Conservation (phyloP, 306 rosid species). For the Cucurbita ficifolia region DNA sequence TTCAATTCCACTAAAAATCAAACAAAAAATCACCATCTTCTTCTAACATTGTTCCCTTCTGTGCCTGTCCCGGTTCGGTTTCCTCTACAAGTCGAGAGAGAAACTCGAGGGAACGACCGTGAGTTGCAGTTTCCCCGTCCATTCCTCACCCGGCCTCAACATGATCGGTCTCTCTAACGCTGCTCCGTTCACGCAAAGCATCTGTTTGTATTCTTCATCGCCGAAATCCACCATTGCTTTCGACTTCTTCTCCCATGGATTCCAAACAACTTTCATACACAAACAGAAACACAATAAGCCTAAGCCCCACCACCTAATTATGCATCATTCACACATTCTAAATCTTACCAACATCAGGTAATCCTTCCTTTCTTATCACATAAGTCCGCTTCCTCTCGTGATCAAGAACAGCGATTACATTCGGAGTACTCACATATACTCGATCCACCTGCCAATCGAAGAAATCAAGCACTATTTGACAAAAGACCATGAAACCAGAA, state of each 20-base stretch:
- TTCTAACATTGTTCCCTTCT: background rate
- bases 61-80: background rate
- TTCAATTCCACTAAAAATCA: background rate
- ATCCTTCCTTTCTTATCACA: constrained; percentile 76
- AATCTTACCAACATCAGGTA: constrained; percentile 86
- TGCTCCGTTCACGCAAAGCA: constrained; percentile 88
- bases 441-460: constrained; percentile 58
- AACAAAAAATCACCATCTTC: background rate
- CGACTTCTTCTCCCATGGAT: constrained; percentile 95
- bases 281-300: background rate
- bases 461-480: background rate
- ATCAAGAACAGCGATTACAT: constrained; percentile 66
- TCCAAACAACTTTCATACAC: constrained; percentile 57
- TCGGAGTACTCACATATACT: constrained; percentile 70
- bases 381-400: constrained; percentile 73
- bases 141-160: constrained; percentile 90
- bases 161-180: constrained; percentile 59
- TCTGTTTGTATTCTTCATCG: constrained; percentile 78
- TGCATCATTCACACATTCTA: background rate
- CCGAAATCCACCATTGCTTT: constrained; percentile 74
- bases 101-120: constrained; percentile 74
- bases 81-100: constrained; percentile 42
- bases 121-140: constrained; percentile 75
- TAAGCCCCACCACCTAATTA: background rate
- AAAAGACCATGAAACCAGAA: background rate